Evolutionary conservation across 1,139 yeast species (phyloP).

Genomic region (Magnusiomyces magnusii): DNA sequence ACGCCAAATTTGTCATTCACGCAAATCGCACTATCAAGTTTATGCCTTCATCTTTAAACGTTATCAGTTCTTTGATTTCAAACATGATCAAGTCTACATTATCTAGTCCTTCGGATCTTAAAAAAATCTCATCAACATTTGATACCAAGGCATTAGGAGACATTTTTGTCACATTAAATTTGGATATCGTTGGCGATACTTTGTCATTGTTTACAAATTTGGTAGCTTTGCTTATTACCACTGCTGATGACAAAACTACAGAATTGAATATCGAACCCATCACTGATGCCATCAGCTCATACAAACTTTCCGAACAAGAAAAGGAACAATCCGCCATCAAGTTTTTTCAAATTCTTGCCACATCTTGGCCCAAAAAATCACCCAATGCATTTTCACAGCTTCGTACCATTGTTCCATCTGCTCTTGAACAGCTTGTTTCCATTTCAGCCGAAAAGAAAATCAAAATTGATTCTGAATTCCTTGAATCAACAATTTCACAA

Average conservation of each 20-base stretch:
- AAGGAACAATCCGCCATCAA: constrained; percentile 4
- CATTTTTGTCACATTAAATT: constrained; percentile 11
- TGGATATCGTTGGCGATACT: constrained; percentile 5
- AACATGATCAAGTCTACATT: constrained; percentile 2
- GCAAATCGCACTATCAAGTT: not conserved
- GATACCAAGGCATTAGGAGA: constrained; percentile 8
- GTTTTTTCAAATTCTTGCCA: not conserved
- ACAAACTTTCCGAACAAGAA: constrained; percentile 2
- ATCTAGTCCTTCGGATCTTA: constrained; percentile 9
- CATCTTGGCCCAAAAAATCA: not conserved
- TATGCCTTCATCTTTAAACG: not conserved
- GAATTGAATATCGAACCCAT: constrained; percentile 3
- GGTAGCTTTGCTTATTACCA: not conserved
- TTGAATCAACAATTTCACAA: constrained; percentile 5
- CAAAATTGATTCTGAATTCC: constrained; percentile 3
- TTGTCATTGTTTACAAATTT: not conserved
- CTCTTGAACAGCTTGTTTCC: not conserved
- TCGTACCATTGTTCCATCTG: constrained; percentile 3
- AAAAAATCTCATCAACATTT: constrained; percentile 10
- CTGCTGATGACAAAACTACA: not conserved
- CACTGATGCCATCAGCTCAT: constrained; percentile 2
- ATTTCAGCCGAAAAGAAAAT: constrained; percentile 1
- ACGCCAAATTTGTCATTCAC: constrained; percentile 4
- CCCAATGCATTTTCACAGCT: constrained; percentile 5
- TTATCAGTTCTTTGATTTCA: not conserved